These are phyloP conservation scores for Tolypocladium ovalisporum DNA, from an alignment of 2,329 filamentous ascomycete species.

Conservation along the genomic window DNA sequence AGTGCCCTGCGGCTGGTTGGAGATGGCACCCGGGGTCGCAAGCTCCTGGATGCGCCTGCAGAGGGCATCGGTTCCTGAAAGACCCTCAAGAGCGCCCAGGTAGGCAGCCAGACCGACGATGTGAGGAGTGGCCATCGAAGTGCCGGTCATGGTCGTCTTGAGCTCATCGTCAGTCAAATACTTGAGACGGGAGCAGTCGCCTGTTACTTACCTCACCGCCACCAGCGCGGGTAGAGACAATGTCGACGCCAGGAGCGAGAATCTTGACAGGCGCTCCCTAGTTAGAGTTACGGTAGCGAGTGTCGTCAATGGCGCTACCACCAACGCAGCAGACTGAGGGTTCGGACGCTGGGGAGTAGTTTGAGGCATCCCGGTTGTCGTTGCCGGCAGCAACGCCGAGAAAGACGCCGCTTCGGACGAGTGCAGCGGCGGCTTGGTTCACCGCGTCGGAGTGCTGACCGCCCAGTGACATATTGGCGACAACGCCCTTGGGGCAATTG, in stretches of 20 bases:
- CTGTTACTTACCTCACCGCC: constrained; percentile 14
- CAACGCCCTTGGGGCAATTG: constrained; percentile 26
- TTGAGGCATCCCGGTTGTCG: constrained; percentile 25
- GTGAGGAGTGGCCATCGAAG: constrained; percentile 35
- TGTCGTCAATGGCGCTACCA: constrained; percentile 23
- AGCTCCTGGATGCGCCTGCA: constrained; percentile 31
- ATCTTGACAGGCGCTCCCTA: constrained; percentile 33
- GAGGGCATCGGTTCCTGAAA: constrained; percentile 30
- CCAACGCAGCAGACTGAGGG: constrained; percentile 35
- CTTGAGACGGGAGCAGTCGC: not conserved
- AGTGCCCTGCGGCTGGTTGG: constrained; percentile 26
- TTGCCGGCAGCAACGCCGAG: constrained; percentile 43
- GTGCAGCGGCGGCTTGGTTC: constrained; percentile 32
- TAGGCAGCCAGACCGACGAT: constrained; percentile 26
- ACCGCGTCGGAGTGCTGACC: constrained; percentile 28
- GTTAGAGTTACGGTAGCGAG: constrained; percentile 32
- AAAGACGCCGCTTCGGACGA: constrained; percentile 31
- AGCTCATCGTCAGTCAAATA: constrained; percentile 4
- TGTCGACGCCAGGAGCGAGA: constrained; percentile 29
- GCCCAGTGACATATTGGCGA: constrained; percentile 42
- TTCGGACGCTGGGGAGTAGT: constrained; percentile 29
- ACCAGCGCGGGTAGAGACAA: constrained; percentile 33
- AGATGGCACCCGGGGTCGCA: constrained; percentile 27
- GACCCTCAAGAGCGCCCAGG: constrained; percentile 5
- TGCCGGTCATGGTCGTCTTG: constrained; percentile 28